Evolutionary conservation across 371 early-diverging fungal species (phyloP).

Genomic region (Rhizomucor pusillus): DNA sequence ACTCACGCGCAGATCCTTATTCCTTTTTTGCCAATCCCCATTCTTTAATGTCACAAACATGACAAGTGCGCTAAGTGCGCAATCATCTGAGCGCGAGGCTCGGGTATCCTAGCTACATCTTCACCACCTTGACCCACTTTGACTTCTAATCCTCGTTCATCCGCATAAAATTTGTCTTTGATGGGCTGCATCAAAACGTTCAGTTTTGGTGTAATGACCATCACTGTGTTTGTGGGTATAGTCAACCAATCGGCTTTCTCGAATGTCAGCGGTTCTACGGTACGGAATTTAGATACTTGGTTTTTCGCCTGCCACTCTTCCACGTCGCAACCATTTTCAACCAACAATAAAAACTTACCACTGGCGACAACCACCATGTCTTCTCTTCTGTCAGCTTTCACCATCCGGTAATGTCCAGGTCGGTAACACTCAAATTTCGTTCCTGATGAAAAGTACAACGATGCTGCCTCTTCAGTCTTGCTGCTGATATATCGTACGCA

Average conservation of each 20-base stretch:
- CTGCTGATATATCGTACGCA: slow-evolving; percentile 81
- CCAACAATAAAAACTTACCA: slow-evolving; percentile 48
- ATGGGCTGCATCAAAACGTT: slow-evolving; percentile 79
- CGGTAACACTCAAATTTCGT: slow-evolving; percentile 59
- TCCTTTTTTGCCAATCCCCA: slow-evolving; percentile 1
- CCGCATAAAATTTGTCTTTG: slow-evolving; percentile 65
- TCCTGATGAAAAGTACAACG: slow-evolving; percentile 80
- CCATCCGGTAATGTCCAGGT: slow-evolving; percentile 75
- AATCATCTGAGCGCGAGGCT: slow-evolving; percentile 35
- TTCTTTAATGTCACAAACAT: neutral
- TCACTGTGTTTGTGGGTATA: slow-evolving; percentile 76
- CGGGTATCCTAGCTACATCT: slow-evolving; percentile 43
- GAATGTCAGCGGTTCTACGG: slow-evolving; percentile 78
- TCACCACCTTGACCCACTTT: slow-evolving; percentile 30
- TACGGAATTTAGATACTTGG: neutral
- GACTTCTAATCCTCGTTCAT: slow-evolving; percentile 34
- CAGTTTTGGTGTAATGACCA: slow-evolving; percentile 74
- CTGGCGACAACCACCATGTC: slow-evolving; percentile 83
- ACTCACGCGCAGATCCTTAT: neutral
- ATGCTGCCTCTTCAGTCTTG: slow-evolving; percentile 67
- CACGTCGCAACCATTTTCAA: neutral
- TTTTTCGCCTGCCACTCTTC: neutral
- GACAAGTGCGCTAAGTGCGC: slow-evolving; percentile 7
- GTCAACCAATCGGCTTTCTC: slow-evolving; percentile 83
- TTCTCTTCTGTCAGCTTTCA: slow-evolving; percentile 78